A percentile compares a stretch with the other conserved stretches of the same genome.
Evolutionary conservation across 192 early-diverging fungal genomes (phyloP).

Genomic region (Backusella circina): DNA sequence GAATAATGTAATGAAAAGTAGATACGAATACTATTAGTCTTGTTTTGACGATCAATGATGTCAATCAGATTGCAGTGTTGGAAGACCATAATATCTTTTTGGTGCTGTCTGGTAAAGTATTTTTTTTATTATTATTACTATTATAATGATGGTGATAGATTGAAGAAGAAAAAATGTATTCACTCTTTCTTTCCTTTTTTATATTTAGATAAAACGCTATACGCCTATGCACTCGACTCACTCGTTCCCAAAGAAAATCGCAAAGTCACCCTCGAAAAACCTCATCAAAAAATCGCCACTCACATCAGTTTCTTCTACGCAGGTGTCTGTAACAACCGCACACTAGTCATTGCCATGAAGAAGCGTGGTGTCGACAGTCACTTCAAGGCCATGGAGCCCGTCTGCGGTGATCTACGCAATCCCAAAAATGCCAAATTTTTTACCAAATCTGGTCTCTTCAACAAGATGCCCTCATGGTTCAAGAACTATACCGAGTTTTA

Average conservation of each 20-base stretch:
- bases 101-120: constrained; percentile 72
- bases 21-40: constrained; percentile 34
- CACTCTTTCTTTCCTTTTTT: constrained; percentile 52
- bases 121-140: constrained; percentile 26
- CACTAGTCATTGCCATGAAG: constrained; percentile 45
- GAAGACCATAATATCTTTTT: constrained; percentile 75
- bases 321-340: constrained; percentile 56
- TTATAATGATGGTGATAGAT: constrained; percentile 25
- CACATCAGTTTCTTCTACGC: constrained; percentile 72
- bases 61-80: constrained; percentile 81
- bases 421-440: constrained; percentile 28
- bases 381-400: constrained; percentile 29
- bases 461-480: constrained; percentile 23
- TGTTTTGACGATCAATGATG: constrained; percentile 46
- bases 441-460: constrained; percentile 21
- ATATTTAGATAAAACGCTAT: constrained; percentile 64
- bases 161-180: constrained; percentile 8
- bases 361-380: constrained; percentile 19
- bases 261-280: constrained; percentile 45
- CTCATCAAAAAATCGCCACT: constrained; percentile 27
- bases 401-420: constrained; percentile 32
- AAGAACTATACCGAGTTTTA: constrained; percentile 71
- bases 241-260: constrained; percentile 58
- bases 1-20: not conserved
- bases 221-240: constrained; percentile 77